A percentile compares a stretch with the other conserved stretches of the same genome.
These are phyloP conservation scores for Colletotrichum nymphaeae DNA, from an alignment of 2,329 filamentous ascomycete species.

Conservation along the genomic window DNA sequence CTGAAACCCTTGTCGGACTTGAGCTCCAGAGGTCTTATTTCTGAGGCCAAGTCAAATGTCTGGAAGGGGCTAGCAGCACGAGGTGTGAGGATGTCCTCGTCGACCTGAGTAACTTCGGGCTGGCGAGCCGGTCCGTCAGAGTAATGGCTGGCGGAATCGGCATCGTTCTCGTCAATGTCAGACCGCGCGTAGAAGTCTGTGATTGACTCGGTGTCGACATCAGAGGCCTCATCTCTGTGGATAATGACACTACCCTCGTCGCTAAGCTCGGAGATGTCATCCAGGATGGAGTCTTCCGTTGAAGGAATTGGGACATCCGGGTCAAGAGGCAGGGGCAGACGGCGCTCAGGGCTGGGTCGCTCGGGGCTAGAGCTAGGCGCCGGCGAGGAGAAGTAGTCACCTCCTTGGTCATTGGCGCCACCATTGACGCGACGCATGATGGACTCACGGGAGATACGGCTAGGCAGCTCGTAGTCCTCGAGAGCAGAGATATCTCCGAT, in stretches of 20 bases:
- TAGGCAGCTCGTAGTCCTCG: conserved; percentile 74
- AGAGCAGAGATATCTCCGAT: conserved; percentile 70
- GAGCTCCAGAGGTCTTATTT: conserved; percentile 32
- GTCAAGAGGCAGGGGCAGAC: conserved; percentile 72
- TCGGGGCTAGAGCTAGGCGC: conserved; percentile 68
- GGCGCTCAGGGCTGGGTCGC: conserved; percentile 54
- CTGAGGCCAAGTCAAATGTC: conserved; percentile 28
- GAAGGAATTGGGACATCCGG: conserved; percentile 92
- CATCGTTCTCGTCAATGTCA: conserved; percentile 60
- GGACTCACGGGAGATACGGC: conserved; percentile 91
- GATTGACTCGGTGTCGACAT: conserved; percentile 74
- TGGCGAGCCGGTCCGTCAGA: conserved; percentile 50
- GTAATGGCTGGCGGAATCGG: conserved; percentile 68
- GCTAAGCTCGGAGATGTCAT: conserved; percentile 47
- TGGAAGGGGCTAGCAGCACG: conserved; percentile 55
- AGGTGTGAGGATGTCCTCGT: conserved; percentile 64
- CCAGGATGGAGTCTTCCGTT: conserved; percentile 75
- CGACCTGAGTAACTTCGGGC: conserved; percentile 29
- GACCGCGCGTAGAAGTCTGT: conserved; percentile 73
- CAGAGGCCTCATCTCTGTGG: conserved; percentile 73
- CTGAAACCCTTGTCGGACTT: conserved; percentile 30
- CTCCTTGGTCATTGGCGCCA: conserved; percentile 61
- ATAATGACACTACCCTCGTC: conserved; percentile 72
- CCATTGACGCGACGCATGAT: conserved; percentile 90
- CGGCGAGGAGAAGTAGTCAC: conserved; percentile 73